Conservation (phyloP, 106 monocot species). For the Dendrobium chrysotoxum region DNA sequence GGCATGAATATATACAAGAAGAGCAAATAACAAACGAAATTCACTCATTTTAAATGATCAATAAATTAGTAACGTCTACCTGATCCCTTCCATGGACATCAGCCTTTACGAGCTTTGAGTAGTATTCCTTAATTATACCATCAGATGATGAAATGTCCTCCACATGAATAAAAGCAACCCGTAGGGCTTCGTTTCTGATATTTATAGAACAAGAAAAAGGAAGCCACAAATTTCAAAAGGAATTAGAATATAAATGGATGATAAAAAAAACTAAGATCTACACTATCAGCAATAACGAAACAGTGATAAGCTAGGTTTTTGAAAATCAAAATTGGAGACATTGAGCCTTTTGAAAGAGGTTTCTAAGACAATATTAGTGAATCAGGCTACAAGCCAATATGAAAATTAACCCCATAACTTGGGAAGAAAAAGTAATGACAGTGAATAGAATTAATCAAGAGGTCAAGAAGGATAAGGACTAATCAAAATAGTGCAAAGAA, state of each 20-base stretch:
- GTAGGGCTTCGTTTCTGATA: constrained; percentile 86
- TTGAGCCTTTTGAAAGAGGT: background rate
- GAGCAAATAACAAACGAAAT: background rate
- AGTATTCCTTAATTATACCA: constrained; percentile 50
- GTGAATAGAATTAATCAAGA: background rate
- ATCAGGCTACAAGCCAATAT: background rate
- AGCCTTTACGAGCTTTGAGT: constrained; percentile 92
- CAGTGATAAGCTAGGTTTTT: background rate
- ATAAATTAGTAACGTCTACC: constrained; percentile 21
- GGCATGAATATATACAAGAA: background rate
- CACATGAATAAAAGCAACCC: constrained; percentile 90
- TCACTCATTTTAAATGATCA: background rate
- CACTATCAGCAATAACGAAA: background rate
- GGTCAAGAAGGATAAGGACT: background rate
- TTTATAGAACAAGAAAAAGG: background rate
- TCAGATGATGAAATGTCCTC: constrained; percentile 53
- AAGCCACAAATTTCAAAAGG: background rate
- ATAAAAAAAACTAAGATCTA: background rate
- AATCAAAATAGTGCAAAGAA: background rate
- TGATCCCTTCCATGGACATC: constrained; percentile 91
- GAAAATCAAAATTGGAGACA: too few species aligned
- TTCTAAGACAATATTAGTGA: background rate
- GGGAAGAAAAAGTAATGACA: background rate
- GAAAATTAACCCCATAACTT: background rate
- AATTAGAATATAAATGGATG: background rate